Base-by-base conservation (phyloP, 768 basidiomycete species). In the Kockovaella imperatae region DNA sequence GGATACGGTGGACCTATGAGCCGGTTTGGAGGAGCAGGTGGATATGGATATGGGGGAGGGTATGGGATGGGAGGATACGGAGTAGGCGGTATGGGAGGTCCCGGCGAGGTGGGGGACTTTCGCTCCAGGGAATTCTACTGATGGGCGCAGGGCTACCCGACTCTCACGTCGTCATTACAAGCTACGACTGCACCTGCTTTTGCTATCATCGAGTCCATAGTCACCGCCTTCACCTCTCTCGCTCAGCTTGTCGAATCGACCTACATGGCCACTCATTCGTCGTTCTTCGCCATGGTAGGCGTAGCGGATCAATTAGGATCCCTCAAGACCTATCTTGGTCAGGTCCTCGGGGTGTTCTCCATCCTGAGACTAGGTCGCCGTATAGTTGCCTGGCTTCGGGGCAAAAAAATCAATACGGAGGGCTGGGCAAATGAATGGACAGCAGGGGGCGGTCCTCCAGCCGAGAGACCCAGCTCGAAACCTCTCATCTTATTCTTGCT, bases 231-330 rank as follows among this genome's bases (percentile, higher is more conserved):
- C 73, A 78, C 82, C 0, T 91, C 91, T 20, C 83, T 99, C 53
- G 84, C 93, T 0, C 93, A 97, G 69, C 91, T 99, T 82, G 83
- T 99, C 65, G 93, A 97, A 71, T 83, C 81, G 28, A 97, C 93
- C 4, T 96, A 93, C 73, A 86, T 96, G 83, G 93, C 93, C 2
- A 93, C 89, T 0, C 89, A 93, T 70, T 88, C 86, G 0, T 85
- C 83, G 7, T 93, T 93, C 73, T 93, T 91, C 69, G 88, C 89
- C 30, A 68, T 68, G 70, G 88, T 91, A 42, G 87, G 88, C 53
- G 93, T 99, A 36, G 78, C 91, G 31, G 95, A 99, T 64, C 95
- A 99, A 66, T 84, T 99, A 62, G 82, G 82, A 2, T 87, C 88
- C 59, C 79, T 96, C 35, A 79, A 89, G 42, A 85, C 91, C 57